Percentiles rank a stretch among this genome's conserved stretches.
Evolutionary conservation across 2,329 filamentous ascomycete genomes (phyloP).

Genomic region (Aschersonia sp.): DNA sequence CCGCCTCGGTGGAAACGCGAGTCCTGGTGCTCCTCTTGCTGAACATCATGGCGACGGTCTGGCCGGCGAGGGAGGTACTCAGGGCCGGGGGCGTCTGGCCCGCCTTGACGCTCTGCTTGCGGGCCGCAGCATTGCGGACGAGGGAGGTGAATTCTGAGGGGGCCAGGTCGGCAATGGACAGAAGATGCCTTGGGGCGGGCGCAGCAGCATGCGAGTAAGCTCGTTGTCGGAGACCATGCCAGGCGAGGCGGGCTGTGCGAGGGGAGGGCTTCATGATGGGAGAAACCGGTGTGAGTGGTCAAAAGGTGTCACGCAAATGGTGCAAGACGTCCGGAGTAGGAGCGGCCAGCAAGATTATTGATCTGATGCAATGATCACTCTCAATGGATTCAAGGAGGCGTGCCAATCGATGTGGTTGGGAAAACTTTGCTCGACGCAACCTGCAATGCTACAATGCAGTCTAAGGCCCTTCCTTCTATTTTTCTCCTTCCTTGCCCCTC

Average conservation of each 20-base stretch:
- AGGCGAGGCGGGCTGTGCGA: slow-evolving; percentile 18
- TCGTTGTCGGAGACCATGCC: slow-evolving; percentile 23
- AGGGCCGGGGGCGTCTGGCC: slow-evolving; percentile 39
- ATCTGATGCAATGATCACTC: too few species aligned
- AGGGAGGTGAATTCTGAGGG: slow-evolving; percentile 66
- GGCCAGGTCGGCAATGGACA: slow-evolving; percentile 79
- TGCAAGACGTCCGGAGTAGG: too few species aligned
- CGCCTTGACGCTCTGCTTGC: slow-evolving; percentile 67
- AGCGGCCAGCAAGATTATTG: too few species aligned
- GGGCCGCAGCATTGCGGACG: slow-evolving; percentile 63
- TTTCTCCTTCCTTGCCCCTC: too few species aligned
- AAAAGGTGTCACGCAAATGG: too few species aligned
- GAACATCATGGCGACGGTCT: slow-evolving; percentile 91
- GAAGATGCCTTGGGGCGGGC: slow-evolving; percentile 58
- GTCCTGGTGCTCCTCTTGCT: slow-evolving; percentile 91
- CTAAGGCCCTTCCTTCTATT: too few species aligned
- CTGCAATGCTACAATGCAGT: too few species aligned
- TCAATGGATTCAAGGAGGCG: too few species aligned
- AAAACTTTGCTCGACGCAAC: too few species aligned
- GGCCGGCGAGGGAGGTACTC: slow-evolving; percentile 48
- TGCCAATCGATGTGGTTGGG: too few species aligned
- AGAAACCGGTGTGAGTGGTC: background rate
- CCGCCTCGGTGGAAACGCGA: slow-evolving; percentile 83
- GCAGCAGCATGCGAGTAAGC: slow-evolving; percentile 24
- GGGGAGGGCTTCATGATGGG: slow-evolving; percentile 18